Conservation (phyloP, 2,329 filamentous ascomycete genomes). For the Thielaviopsis populi region DNA sequence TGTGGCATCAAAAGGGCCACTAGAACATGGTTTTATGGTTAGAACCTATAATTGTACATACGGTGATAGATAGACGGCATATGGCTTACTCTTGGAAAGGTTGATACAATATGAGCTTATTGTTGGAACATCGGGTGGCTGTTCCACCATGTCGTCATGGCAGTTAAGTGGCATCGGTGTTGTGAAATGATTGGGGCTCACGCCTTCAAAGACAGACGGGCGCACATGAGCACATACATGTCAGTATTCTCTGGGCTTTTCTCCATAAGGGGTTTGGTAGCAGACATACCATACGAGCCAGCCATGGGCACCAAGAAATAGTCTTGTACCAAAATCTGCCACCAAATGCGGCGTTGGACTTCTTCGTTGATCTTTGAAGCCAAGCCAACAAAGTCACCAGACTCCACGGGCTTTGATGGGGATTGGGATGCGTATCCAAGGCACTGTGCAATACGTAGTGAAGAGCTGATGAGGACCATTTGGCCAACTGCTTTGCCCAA, state of each 20-base stretch:
- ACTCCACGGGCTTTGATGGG: not conserved
- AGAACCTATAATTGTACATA: not conserved
- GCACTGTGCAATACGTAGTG: slow-evolving; percentile 14
- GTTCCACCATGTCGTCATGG: slow-evolving; percentile 15
- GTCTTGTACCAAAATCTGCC: slow-evolving; percentile 16
- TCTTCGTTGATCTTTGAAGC: slow-evolving; percentile 7
- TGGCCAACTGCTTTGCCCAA: slow-evolving; percentile 14
- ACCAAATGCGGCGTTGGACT: slow-evolving; percentile 14
- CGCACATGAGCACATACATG: not conserved
- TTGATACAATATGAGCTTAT: slow-evolving; percentile 16
- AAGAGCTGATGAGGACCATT: slow-evolving; percentile 14
- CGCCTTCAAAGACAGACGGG: not conserved
- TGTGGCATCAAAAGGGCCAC: slow-evolving; percentile 16
- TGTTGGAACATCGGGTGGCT: slow-evolving; percentile 10
- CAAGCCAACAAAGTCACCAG: not conserved
- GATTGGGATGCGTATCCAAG: slow-evolving; percentile 9
- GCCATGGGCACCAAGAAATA: slow-evolving; percentile 17
- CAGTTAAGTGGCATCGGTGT: slow-evolving; percentile 16
- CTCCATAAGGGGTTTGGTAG: not conserved
- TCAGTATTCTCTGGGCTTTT: not conserved
- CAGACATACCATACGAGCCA: slow-evolving; percentile 11
- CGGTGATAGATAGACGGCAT: not conserved
- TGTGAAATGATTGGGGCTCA: slow-evolving; percentile 14
- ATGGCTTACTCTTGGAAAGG: slow-evolving; percentile 14
- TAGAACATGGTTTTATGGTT: not conserved